Percentiles rank a stretch among this genome's conserved stretches.
These are phyloP conservation scores for Inonotus hispidus DNA, from an alignment of 1,284 basidiomycete genomes.

Conservation along the genomic window DNA sequence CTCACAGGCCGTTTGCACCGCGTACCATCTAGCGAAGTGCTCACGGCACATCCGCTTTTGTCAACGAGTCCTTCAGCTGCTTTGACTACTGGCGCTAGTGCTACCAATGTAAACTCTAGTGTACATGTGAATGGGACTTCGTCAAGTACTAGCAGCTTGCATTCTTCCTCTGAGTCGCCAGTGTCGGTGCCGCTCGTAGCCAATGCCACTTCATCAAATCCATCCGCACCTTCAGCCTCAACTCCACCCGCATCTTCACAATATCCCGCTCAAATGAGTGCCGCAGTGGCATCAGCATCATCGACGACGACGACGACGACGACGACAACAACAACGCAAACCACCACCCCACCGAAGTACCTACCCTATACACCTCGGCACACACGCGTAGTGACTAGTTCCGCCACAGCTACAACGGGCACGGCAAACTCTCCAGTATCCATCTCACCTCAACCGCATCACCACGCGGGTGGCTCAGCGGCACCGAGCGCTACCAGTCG, in stretches of 20 bases:
- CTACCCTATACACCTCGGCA: conserved; percentile 53
- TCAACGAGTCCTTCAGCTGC: conserved; percentile 33
- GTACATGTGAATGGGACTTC: conserved; percentile 18
- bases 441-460: conserved; percentile 25
- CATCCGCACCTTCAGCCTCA: neutral
- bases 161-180: conserved; percentile 32
- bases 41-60: conserved; percentile 59
- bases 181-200: conserved; percentile 21
- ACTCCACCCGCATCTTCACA: neutral
- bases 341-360: conserved; percentile 34
- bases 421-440: conserved; percentile 37
- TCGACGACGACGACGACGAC: no score
- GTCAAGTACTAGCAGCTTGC: conserved; percentile 8
- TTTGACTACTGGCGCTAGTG: conserved; percentile 18
- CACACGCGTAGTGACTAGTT: conserved; percentile 41
- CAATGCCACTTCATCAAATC: conserved; percentile 26
- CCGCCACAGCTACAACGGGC: conserved; percentile 40
- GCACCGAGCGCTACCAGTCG: conserved; percentile 51
- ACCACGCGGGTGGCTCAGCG: conserved; percentile 28
- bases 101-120: neutral
- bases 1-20: conserved; percentile 26
- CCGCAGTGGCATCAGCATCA: neutral
- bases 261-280: neutral
- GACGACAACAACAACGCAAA: no score
- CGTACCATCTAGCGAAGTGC: conserved; percentile 47